Conservation (phyloP, 768 basidiomycete species). For the Lentinula guzmanii region DNA sequence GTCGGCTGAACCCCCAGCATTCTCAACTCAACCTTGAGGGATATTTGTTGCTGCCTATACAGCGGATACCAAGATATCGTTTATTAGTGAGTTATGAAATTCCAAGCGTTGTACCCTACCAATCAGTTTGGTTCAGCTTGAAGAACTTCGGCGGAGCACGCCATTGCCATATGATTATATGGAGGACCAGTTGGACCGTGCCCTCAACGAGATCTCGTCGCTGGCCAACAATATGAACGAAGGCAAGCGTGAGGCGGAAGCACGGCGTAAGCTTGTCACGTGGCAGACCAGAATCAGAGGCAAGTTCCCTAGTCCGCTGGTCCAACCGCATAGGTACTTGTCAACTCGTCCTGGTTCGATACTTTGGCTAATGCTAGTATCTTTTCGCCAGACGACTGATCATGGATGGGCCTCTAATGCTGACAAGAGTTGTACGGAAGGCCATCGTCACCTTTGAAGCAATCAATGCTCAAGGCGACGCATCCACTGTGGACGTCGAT, state of each 20-base stretch:
- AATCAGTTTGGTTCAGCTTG: conserved; percentile 44
- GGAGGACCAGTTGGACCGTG: conserved; percentile 81
- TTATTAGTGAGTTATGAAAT: conserved; percentile 58
- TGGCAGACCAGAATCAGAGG: conserved; percentile 89
- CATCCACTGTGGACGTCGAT: conserved; percentile 82
- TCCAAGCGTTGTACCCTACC: background rate
- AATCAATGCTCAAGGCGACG: conserved; percentile 68
- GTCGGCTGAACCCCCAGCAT: conserved; percentile 83
- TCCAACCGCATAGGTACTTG: conserved; percentile 92
- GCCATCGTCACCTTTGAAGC: conserved; percentile 77
- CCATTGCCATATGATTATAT: conserved; percentile 72
- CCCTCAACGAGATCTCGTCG: conserved; percentile 80
- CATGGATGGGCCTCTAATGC: conserved; percentile 81
- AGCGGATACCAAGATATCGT: conserved; percentile 95
- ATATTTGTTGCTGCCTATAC: conserved; percentile 90
- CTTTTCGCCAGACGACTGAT: conserved; percentile 64
- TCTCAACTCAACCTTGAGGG: conserved; percentile 93
- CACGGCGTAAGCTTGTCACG: conserved; percentile 81
- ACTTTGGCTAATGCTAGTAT: conserved; percentile 8
- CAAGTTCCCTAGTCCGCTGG: conserved; percentile 93
- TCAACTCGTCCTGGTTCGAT: background rate
- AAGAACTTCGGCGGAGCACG: conserved; percentile 79
- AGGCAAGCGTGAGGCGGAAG: conserved; percentile 94
- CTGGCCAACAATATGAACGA: conserved; percentile 97
- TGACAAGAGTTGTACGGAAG: conserved; percentile 90